Conservation (phyloP, 371 early-diverging fungal genomes). For the Mortierella sp. region DNA sequence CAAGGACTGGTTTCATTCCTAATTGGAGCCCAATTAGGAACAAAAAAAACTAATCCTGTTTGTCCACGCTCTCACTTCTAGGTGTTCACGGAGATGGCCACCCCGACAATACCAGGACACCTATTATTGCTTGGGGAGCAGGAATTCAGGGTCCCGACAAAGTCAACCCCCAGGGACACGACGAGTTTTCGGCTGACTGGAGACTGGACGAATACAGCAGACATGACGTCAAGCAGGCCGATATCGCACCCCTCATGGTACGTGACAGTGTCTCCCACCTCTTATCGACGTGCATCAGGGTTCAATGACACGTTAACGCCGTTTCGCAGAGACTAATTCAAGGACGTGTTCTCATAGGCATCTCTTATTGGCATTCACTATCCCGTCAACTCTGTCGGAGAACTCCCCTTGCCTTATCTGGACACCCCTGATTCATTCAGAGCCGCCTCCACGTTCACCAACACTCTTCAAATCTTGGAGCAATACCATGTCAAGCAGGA, state of each 20-base stretch:
- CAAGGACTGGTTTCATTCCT: constrained; percentile 14
- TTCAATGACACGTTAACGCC: neutral
- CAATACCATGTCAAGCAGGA: constrained; percentile 90
- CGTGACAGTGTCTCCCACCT: neutral
- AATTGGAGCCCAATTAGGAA: constrained; percentile 4
- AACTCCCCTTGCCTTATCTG: constrained; percentile 85
- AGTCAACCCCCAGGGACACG: constrained; percentile 61
- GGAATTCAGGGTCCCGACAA: constrained; percentile 77
- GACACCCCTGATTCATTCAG: constrained; percentile 74
- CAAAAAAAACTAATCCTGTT: neutral
- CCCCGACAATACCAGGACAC: constrained; percentile 95
- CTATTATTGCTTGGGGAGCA: constrained; percentile 96
- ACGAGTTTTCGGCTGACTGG: constrained; percentile 82
- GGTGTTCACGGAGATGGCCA: constrained; percentile 96
- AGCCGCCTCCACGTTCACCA: constrained; percentile 81
- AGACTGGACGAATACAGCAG: constrained; percentile 67
- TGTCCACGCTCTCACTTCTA: constrained; percentile 10
- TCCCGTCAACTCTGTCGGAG: constrained; percentile 95
- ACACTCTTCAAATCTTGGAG: constrained; percentile 87
- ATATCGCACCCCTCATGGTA: constrained; percentile 96
- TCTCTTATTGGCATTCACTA: constrained; percentile 86
- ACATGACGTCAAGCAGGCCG: constrained; percentile 92
- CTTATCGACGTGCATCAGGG: no score
- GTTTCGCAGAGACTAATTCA: neutral
- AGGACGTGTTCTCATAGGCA: constrained; percentile 61